A percentile compares a stretch with the other conserved stretches of the same genome.
phyloP scores from a whole-genome alignment of 257 asterid genomes.

The Pogostemon cablin region DNA sequence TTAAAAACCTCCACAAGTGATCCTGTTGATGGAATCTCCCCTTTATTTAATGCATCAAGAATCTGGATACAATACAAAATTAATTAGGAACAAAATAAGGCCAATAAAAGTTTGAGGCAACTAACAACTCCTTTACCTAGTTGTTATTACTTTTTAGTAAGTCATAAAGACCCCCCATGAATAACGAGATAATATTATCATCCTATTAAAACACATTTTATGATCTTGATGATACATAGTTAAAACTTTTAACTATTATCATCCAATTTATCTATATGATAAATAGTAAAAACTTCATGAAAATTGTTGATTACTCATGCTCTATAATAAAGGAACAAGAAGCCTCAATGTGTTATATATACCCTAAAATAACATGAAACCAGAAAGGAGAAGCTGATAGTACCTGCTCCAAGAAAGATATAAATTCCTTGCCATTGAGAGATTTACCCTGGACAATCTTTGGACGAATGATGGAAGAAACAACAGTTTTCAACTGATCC shows the following conservation, averaged over 20 bases:
- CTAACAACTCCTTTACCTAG: slow-evolving; percentile 8
- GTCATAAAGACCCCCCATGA: neutral
- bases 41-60: slow-evolving; percentile 95
- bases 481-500: slow-evolving; percentile 74
- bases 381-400: slow-evolving; percentile 32
- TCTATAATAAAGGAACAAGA: slow-evolving; percentile 9
- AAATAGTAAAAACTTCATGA: neutral
- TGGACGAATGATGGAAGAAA: slow-evolving; percentile 81
- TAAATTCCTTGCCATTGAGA: slow-evolving; percentile 90
- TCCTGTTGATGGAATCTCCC: slow-evolving; percentile 97
- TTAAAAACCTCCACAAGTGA: slow-evolving; percentile 96
- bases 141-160: neutral
- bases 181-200: neutral
- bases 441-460: slow-evolving; percentile 98
- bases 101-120: neutral
- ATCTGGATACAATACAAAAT: slow-evolving; percentile 53
- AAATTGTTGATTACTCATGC: neutral
- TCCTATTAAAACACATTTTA: slow-evolving; percentile 8
- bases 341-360: slow-evolving; percentile 7
- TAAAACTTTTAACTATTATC: neutral
- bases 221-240: slow-evolving; percentile 3
- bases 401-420: slow-evolving; percentile 89
- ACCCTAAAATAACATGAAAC: slow-evolving; percentile 14
- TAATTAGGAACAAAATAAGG: slow-evolving; percentile 16
- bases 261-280: slow-evolving; percentile 13